Evolutionary conservation across 306 rosid species (phyloP), one percentile per base, ranked within the genome.

Genomic region (Lathyrus tuberosus): DNA sequence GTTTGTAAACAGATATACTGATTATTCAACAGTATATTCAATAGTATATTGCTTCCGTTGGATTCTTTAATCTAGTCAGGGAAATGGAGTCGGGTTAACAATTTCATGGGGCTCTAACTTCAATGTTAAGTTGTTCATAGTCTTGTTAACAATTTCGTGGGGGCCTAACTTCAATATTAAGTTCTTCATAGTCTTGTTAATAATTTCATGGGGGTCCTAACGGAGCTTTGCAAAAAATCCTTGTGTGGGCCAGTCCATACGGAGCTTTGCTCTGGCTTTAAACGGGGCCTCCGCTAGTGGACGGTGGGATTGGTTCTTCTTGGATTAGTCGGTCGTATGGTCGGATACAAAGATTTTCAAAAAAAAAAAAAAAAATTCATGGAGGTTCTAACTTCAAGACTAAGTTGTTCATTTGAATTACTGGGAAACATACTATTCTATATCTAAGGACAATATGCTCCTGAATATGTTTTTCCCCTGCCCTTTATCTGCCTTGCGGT

Each of bases 1-100:
- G 77, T 65, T 41, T 43, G 35, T 71, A 57, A 64, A 65, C 35
- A 15, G 62, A 28, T 64, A 40, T 4, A 16, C 54, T 63, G 46
- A 43, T 71, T 33, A 33, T 33, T 33, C 38, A 6, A 33, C 38
- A 33, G 47, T 70, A 51, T 69, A 20, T 43, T 31, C 20, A 41
- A 30, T 31, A 43, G 37, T 15, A 5, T 16, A 62, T 51, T 64
- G 8, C 69, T 56, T 71, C 30, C 24, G 60, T 46, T 57, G 8
- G 64, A 47, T 28, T 78, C 40, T 44, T 70, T 35, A 49, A 9
- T 58, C 35, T 46, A 16, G 48, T 14, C 70, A 31, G 14, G 49
- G 63, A 57, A 61, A 76, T 46, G 46, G 62, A 65, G 61, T 20
- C 41, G 70, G 20, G 17, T 44, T 22, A 62, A 42, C 30, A 12